Conservation (phyloP, 106 monocot genomes). For the Amphibolis antarctica region DNA sequence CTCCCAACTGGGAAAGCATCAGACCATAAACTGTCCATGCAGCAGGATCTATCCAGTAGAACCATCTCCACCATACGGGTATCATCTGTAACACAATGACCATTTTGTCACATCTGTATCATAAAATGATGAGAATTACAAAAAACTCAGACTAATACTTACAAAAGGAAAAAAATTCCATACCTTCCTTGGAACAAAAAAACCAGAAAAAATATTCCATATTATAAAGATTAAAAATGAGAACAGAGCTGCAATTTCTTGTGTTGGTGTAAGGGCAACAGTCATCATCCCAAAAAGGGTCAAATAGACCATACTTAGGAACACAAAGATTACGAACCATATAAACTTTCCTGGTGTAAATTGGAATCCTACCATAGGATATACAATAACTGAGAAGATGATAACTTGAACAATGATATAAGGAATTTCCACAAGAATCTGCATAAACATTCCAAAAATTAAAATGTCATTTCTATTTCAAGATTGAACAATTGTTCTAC, state of each 20-base stretch:
- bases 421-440: conserved; percentile 62
- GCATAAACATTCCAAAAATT: conserved; percentile 1
- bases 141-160: too few relatives aligned
- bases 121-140: background rate
- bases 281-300: conserved; percentile 69
- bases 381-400: conserved; percentile 39
- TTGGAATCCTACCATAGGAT: conserved; percentile 66
- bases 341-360: conserved; percentile 36
- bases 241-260: conserved; percentile 53
- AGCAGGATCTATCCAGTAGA: conserved; percentile 60
- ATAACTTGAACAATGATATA: conserved; percentile 41
- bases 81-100: conserved; percentile 42
- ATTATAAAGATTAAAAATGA: conserved; percentile 50
- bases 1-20: conserved; percentile 53
- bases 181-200: conserved; percentile 59
- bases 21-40: conserved; percentile 65
- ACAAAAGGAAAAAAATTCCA: background rate
- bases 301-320: conserved; percentile 51
- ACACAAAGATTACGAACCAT: conserved; percentile 59
- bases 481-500: background rate
- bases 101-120: background rate
- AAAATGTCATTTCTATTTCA: background rate
- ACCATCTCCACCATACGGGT: conserved; percentile 82
- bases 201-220: conserved; percentile 77
- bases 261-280: conserved; percentile 53